A percentile compares a stretch with the other conserved stretches of the same genome.
These are phyloP conservation scores for Thymus quinquecostatus DNA, from an alignment of 257 asterid genomes.

Conservation along the genomic window DNA sequence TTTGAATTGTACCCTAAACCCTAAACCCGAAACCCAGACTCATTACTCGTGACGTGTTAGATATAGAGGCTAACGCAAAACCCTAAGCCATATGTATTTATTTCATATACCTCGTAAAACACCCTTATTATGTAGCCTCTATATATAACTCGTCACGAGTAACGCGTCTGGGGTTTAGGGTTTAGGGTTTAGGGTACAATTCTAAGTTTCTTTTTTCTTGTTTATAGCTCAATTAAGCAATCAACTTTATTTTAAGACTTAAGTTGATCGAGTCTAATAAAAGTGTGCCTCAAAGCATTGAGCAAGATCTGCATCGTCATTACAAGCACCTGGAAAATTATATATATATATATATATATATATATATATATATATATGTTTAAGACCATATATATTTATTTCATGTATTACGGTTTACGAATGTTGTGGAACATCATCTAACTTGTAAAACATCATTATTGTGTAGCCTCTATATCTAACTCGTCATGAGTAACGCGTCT, in stretches of 20 bases:
- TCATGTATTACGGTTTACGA: background rate
- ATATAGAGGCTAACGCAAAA: too few relatives aligned
- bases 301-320: constrained; percentile 86
- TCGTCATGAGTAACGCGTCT: too few relatives aligned
- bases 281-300: constrained; percentile 70
- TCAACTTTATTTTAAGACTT: background rate
- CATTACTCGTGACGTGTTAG: too few relatives aligned
- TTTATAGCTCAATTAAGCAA: background rate
- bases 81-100: too few relatives aligned
- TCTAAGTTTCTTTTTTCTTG: background rate
- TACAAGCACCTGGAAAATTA: constrained; percentile 75
- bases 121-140: too few relatives aligned
- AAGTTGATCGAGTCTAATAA: constrained; percentile 56
- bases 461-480: too few relatives aligned
- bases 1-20: constrained; percentile 49
- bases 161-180: too few relatives aligned
- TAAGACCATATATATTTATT: constrained; percentile 8
- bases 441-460: too few relatives aligned
- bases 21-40: too few relatives aligned
- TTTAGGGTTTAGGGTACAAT: constrained; percentile 40
- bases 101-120: too few relatives aligned
- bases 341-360: background rate
- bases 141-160: too few relatives aligned
- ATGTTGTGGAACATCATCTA: too few relatives aligned
- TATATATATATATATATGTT: background rate